Percentiles rank a stretch among this genome's conserved stretches.
Conservation (phyloP, 805 yeast species). For the Yamadazyma sp. region DNA sequence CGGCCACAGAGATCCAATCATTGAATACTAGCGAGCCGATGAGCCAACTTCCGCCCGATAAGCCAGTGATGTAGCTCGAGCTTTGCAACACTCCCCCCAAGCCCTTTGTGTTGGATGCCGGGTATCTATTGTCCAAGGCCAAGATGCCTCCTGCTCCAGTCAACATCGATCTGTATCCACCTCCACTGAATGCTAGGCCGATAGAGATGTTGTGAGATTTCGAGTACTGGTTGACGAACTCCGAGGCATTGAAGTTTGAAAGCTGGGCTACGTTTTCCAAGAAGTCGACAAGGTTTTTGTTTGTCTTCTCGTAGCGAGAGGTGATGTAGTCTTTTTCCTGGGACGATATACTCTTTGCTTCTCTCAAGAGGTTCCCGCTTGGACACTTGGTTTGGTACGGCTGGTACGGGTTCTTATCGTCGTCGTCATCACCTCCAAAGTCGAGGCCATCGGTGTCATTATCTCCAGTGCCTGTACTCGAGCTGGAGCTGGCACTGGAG, state of each 20-base stretch:
- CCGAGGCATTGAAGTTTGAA: slow-evolving; percentile 31
- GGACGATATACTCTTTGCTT: slow-evolving; percentile 24
- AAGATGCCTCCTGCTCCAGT: slow-evolving; percentile 43
- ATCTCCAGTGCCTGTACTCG: not conserved
- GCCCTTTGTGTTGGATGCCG: slow-evolving; percentile 25
- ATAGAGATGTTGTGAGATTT: slow-evolving; percentile 26
- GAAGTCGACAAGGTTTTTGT: slow-evolving; percentile 27
- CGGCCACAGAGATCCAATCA: slow-evolving; percentile 34
- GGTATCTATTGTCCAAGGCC: slow-evolving; percentile 38
- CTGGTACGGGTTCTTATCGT: slow-evolving; percentile 24
- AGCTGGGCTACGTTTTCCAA: slow-evolving; percentile 30
- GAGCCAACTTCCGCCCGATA: slow-evolving; percentile 46
- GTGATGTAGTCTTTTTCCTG: slow-evolving; percentile 28
- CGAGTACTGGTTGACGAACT: slow-evolving; percentile 24
- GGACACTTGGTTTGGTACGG: slow-evolving; percentile 36
- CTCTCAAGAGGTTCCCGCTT: slow-evolving; percentile 22
- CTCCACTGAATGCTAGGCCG: slow-evolving; percentile 26
- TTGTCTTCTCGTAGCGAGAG: slow-evolving; percentile 28
- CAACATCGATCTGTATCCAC: slow-evolving; percentile 43
- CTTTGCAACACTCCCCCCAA: slow-evolving; percentile 44
- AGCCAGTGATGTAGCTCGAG: slow-evolving; percentile 37
- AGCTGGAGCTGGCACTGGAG: not conserved
- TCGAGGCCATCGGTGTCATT: slow-evolving; percentile 4
- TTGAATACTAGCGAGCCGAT: slow-evolving; percentile 37
- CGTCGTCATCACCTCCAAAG: slow-evolving; percentile 7